phyloP scores from a whole-genome alignment of 2,329 filamentous ascomycete genomes.

The Ceratocystis smalleyi region DNA sequence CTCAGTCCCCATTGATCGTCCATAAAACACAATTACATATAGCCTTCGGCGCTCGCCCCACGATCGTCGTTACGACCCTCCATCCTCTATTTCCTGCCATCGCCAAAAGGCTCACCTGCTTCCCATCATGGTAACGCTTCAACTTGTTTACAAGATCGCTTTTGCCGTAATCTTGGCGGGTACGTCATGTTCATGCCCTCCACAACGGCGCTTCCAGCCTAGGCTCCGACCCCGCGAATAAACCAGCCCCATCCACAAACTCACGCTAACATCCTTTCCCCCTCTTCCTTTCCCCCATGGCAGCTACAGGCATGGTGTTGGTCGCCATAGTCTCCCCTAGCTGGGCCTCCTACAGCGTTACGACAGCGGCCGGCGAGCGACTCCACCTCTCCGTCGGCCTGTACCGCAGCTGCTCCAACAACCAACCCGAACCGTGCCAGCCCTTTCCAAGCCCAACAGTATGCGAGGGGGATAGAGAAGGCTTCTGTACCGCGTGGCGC shows the following conservation, averaged over 20 bases:
- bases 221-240: background rate
- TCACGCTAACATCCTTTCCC: background rate
- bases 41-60: background rate
- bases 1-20: too few species aligned
- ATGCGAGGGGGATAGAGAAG: constrained; percentile 39
- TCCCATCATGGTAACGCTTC: background rate
- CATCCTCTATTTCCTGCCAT: background rate
- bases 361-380: constrained; percentile 31
- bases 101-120: background rate
- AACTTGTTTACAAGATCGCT: constrained; percentile 5
- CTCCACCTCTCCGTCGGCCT: constrained; percentile 55
- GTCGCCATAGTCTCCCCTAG: constrained; percentile 51
- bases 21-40: too few species aligned
- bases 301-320: constrained; percentile 57
- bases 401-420: constrained; percentile 62
- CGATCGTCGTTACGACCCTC: background rate
- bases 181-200: background rate
- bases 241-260: background rate
- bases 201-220: background rate
- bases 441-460: constrained; percentile 53
- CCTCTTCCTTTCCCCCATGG: background rate
- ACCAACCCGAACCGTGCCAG: constrained; percentile 29
- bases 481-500: constrained; percentile 84
- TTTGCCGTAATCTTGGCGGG: constrained; percentile 7
- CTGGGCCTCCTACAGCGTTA: constrained; percentile 53